Conservation (phyloP, 352 stramenopile species). For the Phytopythium cucurbitacearum region DNA sequence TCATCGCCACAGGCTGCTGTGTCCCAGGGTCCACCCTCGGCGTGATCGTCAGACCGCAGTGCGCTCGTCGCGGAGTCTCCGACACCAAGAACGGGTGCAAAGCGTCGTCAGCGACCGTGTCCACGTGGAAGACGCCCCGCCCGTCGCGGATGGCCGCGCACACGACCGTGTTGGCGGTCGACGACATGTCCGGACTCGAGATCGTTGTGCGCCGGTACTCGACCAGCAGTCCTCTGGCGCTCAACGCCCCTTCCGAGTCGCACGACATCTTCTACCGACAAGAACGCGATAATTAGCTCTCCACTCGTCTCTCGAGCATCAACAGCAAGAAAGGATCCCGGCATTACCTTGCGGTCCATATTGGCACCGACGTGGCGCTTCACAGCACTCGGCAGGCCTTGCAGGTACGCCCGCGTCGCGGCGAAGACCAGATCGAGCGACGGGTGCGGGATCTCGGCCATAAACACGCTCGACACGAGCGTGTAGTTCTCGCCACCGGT, state of each 20-base stretch:
- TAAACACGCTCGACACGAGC: constrained; percentile 29
- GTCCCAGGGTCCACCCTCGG: constrained; percentile 17
- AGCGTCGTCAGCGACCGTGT: constrained; percentile 25
- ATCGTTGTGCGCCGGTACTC: constrained; percentile 30
- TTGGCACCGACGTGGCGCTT: constrained; percentile 29
- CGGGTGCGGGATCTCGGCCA: constrained; percentile 30
- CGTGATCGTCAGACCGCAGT: constrained; percentile 22
- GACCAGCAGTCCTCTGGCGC: constrained; percentile 4
- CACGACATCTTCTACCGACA: neutral
- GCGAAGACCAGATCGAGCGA: constrained; percentile 31
- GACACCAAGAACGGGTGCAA: constrained; percentile 12
- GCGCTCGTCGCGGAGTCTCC: constrained; percentile 17
- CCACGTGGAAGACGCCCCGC: constrained; percentile 29
- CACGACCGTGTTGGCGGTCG: constrained; percentile 25
- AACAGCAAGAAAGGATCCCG: too few relatives aligned
- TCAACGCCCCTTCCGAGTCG: neutral
- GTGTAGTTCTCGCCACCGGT: constrained; percentile 24
- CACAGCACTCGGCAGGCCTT: constrained; percentile 17
- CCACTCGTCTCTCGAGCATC: too few relatives aligned
- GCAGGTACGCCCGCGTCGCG: constrained; percentile 22
- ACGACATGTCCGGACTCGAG: constrained; percentile 9
- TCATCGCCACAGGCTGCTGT: constrained; percentile 13
- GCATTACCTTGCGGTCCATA: constrained; percentile 4
- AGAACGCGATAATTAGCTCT: neutral
- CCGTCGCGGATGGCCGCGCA: constrained; percentile 20